A percentile compares a stretch with the other conserved stretches of the same genome.
Evolutionary conservation across 257 asterid species (phyloP).

Genomic region (Ophiorrhiza pumila): DNA sequence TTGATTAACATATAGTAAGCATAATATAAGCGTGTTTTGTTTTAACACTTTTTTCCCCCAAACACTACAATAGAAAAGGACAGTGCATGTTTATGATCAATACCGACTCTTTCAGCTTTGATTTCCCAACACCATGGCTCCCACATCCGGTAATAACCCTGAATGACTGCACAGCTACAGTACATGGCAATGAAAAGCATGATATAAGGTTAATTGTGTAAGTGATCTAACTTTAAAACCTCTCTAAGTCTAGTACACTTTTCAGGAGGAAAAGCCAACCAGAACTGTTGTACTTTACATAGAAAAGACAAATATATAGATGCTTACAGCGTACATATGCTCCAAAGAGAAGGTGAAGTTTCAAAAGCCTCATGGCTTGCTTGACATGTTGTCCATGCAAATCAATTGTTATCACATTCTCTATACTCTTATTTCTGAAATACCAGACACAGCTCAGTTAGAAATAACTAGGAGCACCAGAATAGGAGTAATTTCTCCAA

Average conservation of each 20-base stretch:
- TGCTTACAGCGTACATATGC: constrained; percentile 85
- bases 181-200: constrained; percentile 12
- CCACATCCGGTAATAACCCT: constrained; percentile 96
- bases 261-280: background rate
- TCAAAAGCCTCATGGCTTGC: constrained; percentile 84
- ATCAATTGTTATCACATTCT: constrained; percentile 78
- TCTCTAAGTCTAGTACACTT: background rate
- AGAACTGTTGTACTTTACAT: background rate
- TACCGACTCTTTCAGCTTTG: constrained; percentile 82
- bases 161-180: constrained; percentile 73
- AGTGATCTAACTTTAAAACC: constrained; percentile 7
- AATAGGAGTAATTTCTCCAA: background rate
- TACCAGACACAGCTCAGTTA: constrained; percentile 29
- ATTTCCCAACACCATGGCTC: constrained; percentile 86
- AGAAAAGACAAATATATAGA: constrained; percentile 8
- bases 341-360: constrained; percentile 93
- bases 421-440: constrained; percentile 76
- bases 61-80: background rate
- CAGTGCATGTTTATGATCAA: constrained; percentile 12
- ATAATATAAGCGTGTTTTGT: background rate
- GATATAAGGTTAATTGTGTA: constrained; percentile 7
- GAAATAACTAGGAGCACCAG: background rate
- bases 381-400: constrained; percentile 95
- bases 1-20: background rate
- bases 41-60: background rate